Conservation (phyloP, 345 rosid species). For the Eucalyptus sp. region DNA sequence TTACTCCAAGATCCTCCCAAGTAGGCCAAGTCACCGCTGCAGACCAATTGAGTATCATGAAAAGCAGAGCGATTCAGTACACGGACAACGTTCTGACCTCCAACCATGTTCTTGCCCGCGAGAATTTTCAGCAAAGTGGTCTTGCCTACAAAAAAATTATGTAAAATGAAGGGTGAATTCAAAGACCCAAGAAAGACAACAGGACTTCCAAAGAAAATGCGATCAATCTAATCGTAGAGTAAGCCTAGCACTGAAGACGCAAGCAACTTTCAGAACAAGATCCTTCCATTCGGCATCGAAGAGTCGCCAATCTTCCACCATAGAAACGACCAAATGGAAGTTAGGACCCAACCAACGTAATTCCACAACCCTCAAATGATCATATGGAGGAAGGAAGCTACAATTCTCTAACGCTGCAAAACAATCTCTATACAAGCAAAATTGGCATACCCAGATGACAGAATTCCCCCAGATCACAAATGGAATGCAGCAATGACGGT, state of each 20-base stretch:
- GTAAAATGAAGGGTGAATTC: background rate
- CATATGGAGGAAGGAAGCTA: background rate
- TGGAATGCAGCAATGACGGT: background rate
- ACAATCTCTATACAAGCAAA: background rate
- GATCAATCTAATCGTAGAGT: background rate
- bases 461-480: background rate
- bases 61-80: conserved; percentile 75
- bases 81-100: conserved; percentile 73
- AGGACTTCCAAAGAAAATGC: background rate
- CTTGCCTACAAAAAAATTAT: conserved; percentile 39
- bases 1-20: conserved; percentile 96
- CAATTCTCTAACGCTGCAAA: background rate
- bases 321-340: background rate
- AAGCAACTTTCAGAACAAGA: background rate
- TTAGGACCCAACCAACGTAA: background rate
- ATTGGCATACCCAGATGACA: background rate
- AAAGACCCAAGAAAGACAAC: background rate
- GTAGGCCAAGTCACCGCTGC: conserved; percentile 78
- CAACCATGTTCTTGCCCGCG: conserved; percentile 95
- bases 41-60: conserved; percentile 82
- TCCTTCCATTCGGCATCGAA: background rate
- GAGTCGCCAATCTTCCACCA: background rate
- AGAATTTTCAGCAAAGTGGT: conserved; percentile 76
- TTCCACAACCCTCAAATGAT: background rate
- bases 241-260: background rate